Evolutionary conservation across 208 protist species (phyloP).

Genomic region (Leishmania lainsoni): DNA sequence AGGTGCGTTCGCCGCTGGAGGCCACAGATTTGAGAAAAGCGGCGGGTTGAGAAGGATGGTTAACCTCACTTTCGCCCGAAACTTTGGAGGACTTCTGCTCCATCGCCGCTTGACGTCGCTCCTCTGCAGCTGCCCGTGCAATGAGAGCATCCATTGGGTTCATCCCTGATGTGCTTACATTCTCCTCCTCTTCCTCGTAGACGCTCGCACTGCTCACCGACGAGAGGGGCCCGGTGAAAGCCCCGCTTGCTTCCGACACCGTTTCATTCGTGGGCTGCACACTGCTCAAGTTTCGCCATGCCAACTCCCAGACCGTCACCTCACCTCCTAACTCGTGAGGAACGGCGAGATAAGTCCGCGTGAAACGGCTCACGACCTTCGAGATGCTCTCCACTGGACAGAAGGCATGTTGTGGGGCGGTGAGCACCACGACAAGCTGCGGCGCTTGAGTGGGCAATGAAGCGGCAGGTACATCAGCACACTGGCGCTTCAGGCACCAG

Average conservation of each 20-base stretch:
- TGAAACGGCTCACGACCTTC: not conserved
- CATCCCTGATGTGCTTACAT: conserved; percentile 26
- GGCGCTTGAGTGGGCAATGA: not conserved
- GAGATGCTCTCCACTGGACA: conserved; percentile 48
- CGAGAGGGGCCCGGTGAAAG: not conserved
- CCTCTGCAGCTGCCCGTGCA: conserved; percentile 26
- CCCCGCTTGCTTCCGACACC: not conserved
- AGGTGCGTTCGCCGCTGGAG: conserved; percentile 7
- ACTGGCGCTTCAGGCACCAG: conserved; percentile 29
- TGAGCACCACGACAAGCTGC: conserved; percentile 45
- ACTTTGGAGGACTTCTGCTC: not conserved
- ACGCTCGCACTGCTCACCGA: not conserved
- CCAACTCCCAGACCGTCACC: conserved; percentile 37
- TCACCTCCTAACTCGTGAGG: conserved; percentile 59
- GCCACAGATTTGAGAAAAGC: not conserved
- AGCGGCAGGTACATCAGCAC: not conserved
- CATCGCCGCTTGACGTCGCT: conserved; percentile 11
- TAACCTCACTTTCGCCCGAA: not conserved
- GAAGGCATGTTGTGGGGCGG: conserved; percentile 77
- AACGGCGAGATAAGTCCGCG: conserved; percentile 39
- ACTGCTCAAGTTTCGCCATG: conserved; percentile 2
- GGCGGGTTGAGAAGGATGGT: not conserved
- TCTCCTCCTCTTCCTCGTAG: conserved; percentile 4
- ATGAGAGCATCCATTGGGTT: conserved; percentile 48
- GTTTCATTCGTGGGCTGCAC: not conserved